A percentile compares a stretch with the other conserved stretches of the same genome.
Conservation (phyloP, 192 early-diverging fungal species). For the Borealophlyctis nickersoniae region DNA sequence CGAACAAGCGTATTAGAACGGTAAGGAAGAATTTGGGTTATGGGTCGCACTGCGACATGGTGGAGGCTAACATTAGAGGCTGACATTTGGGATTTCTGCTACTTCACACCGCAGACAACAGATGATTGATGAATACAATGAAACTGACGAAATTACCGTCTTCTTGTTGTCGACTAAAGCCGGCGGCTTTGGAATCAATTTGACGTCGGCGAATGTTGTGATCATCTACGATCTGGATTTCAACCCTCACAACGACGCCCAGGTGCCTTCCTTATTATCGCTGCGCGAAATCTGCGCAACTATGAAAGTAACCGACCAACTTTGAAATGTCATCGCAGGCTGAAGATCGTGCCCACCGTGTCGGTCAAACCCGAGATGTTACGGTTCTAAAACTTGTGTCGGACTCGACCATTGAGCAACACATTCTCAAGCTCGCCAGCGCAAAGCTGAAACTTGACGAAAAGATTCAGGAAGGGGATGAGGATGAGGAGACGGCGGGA, state of each 20-base stretch:
- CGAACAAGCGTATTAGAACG: constrained; percentile 28
- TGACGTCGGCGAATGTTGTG: constrained; percentile 91
- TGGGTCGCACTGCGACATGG: constrained; percentile 7
- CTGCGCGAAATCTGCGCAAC: no score
- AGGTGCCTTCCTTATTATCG: no score
- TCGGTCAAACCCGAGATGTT: constrained; percentile 83
- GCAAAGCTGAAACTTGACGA: constrained; percentile 63
- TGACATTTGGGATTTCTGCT: not conserved
- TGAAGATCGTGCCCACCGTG: constrained; percentile 76
- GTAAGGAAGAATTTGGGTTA: constrained; percentile 22
- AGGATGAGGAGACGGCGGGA: constrained; percentile 4
- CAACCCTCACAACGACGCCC: no score
- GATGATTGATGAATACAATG: constrained; percentile 78
- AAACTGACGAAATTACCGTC: constrained; percentile 50
- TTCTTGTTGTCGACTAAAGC: constrained; percentile 97
- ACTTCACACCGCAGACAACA: constrained; percentile 35
- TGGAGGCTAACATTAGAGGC: constrained; percentile 18
- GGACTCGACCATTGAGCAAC: constrained; percentile 68
- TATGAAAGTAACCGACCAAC: constrained; percentile 58
- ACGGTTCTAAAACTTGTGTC: constrained; percentile 68
- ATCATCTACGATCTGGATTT: constrained; percentile 84
- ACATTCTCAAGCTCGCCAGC: constrained; percentile 57
- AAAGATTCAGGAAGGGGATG: constrained; percentile 30
- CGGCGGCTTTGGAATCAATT: constrained; percentile 94
- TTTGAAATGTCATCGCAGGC: constrained; percentile 53